Base-by-base conservation (phyloP, 2,329 filamentous ascomycete genomes). In the Diplodia scrobiculata region DNA sequence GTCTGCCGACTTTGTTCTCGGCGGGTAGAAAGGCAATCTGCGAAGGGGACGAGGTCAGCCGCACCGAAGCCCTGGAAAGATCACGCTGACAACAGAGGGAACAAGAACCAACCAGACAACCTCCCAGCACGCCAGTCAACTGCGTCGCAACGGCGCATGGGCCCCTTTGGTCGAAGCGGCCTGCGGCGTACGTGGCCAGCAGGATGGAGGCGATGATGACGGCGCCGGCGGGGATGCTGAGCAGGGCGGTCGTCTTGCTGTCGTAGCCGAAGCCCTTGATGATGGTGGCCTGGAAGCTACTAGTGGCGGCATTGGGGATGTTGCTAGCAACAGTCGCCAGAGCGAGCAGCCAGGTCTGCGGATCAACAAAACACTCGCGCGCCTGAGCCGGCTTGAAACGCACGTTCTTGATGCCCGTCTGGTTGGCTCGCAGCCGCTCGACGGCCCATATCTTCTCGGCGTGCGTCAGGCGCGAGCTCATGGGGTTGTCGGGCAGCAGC, bases 381-480 rank as follows among this genome's bases (percentile, higher is more conserved):
- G 89, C 79, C 68, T 95, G 91, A 25, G 84, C 82, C 78, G 83
- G 81, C 69, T 89, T 89, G 76, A 89, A 90, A 68, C 89, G 83
- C 69, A 87, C 87, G 68, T 86, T 89, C 1, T 88, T 89, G 17
- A 90, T 87, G 0, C 91, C 91, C 67, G 91, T 91, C 73, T 91
- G 87, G 71, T 94, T 94, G 25, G 86, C 82, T 0, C 90, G 83
- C 5, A 94, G 85, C 0, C 91, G 83, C 69, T 91, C 90, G 29
- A 92, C 80, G 0, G 88, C 89, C 36, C 73, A 75, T 36, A 78
- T 70, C 48, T 79, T 76, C 65, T 80, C 78, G 25, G 71, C 72
- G 27, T 77, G 73, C 45, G 70, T 74, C 48, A 81, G 73, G 14
- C 74, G 72, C 17, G 74, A 75, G 2, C 73, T 76, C 71, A 80